Percentiles rank a stretch among this genome's conserved stretches.
Conservation (phyloP, 192 early-diverging fungal genomes). For the Dispira parvispora region DNA sequence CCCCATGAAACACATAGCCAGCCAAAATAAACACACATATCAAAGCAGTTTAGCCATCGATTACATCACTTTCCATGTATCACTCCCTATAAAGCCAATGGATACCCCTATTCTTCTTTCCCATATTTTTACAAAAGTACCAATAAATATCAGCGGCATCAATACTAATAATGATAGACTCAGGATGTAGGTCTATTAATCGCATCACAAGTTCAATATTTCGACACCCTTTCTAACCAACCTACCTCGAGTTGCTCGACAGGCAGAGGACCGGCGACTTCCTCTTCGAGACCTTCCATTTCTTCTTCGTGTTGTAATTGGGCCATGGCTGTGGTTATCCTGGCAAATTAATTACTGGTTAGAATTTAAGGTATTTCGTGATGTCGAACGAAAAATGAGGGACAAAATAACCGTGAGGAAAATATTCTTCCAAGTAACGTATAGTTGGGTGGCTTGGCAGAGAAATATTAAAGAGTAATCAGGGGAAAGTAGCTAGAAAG, state of each 20-base stretch:
- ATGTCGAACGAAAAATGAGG: too few species aligned
- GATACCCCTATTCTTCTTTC: neutral
- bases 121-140: neutral
- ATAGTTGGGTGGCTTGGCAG: too few species aligned
- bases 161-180: constrained; percentile 10
- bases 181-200: neutral
- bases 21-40: neutral
- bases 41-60: neutral
- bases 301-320: constrained; percentile 20
- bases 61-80: neutral
- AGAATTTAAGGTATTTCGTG: too few species aligned
- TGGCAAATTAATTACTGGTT: too few species aligned
- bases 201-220: constrained; percentile 5
- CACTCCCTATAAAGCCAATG: neutral
- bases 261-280: constrained; percentile 29
- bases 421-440: too few species aligned
- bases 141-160: neutral
- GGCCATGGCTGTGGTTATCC: constrained; percentile 7
- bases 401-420: too few species aligned
- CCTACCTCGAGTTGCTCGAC: constrained; percentile 36
- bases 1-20: neutral
- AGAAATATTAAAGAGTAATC: too few species aligned
- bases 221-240: neutral
- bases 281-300: constrained; percentile 31
- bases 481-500: too few species aligned